Percentiles rank a stretch among this genome's conserved stretches.
phyloP scores from a whole-genome alignment of 805 yeast genomes.

The Nakazawaea siamensis region DNA sequence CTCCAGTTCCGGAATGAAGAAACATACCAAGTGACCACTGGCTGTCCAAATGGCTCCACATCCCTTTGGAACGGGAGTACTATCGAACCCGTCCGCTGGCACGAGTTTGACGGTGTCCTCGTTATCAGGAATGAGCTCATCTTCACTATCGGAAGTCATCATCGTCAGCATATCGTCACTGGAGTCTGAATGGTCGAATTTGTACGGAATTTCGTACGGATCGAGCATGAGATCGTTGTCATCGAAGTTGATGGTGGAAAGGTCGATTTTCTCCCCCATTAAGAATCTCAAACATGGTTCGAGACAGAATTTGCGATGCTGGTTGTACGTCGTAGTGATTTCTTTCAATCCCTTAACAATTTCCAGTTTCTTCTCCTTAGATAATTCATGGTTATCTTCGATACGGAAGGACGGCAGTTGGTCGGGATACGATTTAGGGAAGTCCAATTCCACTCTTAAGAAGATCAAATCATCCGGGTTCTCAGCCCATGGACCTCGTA shows the following conservation, averaged over 20 bases:
- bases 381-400: conserved; percentile 73
- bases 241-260: conserved; percentile 30
- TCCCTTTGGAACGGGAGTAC: conserved; percentile 87
- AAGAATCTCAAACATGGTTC: conserved; percentile 73
- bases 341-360: conserved; percentile 44
- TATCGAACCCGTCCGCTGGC: conserved; percentile 38
- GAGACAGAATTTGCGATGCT: conserved; percentile 56
- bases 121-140: conserved; percentile 17
- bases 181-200: conserved; percentile 17
- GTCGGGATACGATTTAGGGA: conserved; percentile 72
- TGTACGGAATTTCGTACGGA: conserved; percentile 21
- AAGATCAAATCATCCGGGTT: conserved; percentile 39
- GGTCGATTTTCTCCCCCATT: conserved; percentile 68
- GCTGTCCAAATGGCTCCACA: conserved; percentile 90
- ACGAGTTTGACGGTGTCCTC: neutral
- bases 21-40: conserved; percentile 73
- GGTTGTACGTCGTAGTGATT: conserved; percentile 49
- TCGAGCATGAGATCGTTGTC: conserved; percentile 19
- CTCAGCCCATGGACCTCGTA: conserved; percentile 65
- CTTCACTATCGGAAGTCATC: conserved; percentile 32
- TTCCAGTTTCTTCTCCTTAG: conserved; percentile 36
- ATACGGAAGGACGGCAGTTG: conserved; percentile 47
- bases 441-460: conserved; percentile 57
- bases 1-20: conserved; percentile 55
- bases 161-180: conserved; percentile 19